Evolutionary conservation across 306 rosid genomes (phyloP).

Genomic region (Comarum palustre): DNA sequence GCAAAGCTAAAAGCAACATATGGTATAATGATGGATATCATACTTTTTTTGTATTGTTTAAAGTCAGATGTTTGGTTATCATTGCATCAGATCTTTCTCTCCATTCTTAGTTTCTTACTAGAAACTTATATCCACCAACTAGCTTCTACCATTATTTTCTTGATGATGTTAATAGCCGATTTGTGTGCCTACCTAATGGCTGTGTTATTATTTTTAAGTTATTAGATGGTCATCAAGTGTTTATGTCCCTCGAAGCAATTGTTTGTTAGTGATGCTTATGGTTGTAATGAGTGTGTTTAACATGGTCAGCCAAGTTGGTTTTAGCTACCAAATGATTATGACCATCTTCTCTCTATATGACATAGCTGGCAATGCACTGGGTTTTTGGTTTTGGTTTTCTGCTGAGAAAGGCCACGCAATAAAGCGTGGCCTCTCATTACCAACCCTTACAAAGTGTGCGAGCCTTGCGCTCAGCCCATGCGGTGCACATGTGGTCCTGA

Average conservation of each 20-base stretch:
- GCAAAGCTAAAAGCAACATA: not conserved
- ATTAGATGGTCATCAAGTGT: not conserved
- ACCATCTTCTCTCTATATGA: conserved; percentile 20
- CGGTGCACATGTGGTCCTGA: too few species aligned
- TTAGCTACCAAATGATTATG: conserved; percentile 45
- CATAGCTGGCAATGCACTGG: conserved; percentile 44
- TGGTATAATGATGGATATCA: not conserved
- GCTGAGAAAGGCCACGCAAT: conserved; percentile 29
- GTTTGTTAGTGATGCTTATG: not conserved
- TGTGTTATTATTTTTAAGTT: not conserved
- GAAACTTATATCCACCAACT: not conserved
- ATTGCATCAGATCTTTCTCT: not conserved
- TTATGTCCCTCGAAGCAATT: not conserved
- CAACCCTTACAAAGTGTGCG: conserved; percentile 26
- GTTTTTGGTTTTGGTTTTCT: conserved; percentile 12
- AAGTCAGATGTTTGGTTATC: not conserved
- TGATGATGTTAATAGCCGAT: not conserved
- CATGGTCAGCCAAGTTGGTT: conserved; percentile 39
- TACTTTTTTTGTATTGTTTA: not conserved
- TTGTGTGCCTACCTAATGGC: not conserved
- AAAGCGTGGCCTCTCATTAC: conserved; percentile 29
- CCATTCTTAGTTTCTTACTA: not conserved
- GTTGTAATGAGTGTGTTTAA: conserved; percentile 5
- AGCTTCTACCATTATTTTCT: not conserved
- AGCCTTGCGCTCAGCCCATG: too few species aligned